Evolutionary conservation across 345 rosid species (phyloP).

Genomic region (Reutealis trisperma): DNA sequence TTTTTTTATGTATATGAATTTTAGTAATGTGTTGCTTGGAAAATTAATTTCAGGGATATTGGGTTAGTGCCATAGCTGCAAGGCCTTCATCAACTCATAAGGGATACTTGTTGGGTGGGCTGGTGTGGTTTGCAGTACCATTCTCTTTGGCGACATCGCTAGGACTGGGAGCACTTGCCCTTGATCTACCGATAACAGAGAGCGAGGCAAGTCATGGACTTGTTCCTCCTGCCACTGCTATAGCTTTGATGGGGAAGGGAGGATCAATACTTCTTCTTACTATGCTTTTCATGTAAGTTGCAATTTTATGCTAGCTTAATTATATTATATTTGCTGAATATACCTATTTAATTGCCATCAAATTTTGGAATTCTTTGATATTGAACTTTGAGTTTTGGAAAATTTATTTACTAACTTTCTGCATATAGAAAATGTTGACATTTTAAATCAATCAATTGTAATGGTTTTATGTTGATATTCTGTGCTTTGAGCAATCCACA

Average conservation of each 20-base stretch:
- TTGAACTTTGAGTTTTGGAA: neutral
- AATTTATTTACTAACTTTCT: neutral
- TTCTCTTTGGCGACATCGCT: conserved; percentile 91
- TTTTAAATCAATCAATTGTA: no score
- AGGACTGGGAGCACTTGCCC: conserved; percentile 92
- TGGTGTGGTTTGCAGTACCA: conserved; percentile 96
- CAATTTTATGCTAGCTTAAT: neutral
- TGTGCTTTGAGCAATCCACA: no score
- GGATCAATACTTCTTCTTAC: conserved; percentile 90
- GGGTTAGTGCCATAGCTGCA: conserved; percentile 98
- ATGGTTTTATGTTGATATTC: no score
- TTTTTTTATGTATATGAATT: neutral
- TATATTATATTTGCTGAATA: no score
- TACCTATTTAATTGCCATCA: neutral
- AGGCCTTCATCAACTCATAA: conserved; percentile 90
- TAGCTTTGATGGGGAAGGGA: conserved; percentile 92
- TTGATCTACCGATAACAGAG: conserved; percentile 70
- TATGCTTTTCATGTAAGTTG: conserved; percentile 93
- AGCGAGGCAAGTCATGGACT: conserved; percentile 81
- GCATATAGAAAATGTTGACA: neutral
- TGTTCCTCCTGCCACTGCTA: conserved; percentile 91
- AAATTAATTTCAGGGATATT: conserved; percentile 60
- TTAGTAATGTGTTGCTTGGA: neutral
- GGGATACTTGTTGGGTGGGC: conserved; percentile 87
- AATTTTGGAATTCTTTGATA: no score